Evolutionary conservation across 1,284 basidiomycete species (phyloP), one percentile per base, ranked within the genome.

Genomic region (Ganoderma sinense): DNA sequence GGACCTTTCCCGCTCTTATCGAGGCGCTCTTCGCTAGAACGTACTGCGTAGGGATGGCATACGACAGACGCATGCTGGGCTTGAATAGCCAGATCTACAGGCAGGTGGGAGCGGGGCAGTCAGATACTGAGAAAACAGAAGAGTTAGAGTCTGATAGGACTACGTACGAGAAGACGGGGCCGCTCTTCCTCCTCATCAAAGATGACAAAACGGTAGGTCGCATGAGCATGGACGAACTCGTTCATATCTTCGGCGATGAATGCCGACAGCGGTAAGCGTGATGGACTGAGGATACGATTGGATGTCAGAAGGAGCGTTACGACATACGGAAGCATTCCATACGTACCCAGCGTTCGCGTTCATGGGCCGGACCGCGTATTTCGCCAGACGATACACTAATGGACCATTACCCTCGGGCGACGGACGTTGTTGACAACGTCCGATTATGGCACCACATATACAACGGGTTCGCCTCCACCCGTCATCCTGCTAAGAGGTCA

Each of bases 61-160:
- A 97, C 1, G 94, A 87, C 36, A 97, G 81, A 14, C 88, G 88
- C 73, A 97, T 89, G 69, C 86, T 90, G 0, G 95, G 95, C 79
- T 96, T 97, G 87, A 97, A 97, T 26, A 97, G 79, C 96, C 96
- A 97, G 14, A 96, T 84, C 93, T 94, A 67, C 41, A 31, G 20
- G 26, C 41, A 31, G 20, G 26, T 43, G 39, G 59, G 40, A 39
- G 26, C 51, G 48, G 13, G 29, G 64, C 1, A 36, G 40, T 71
- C 29, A 63, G 63, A 48, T 14, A 31, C 39, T 53, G 45, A 59
- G 45, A 26, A 36, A 36, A 23, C 8, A n/a, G 53, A 20, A 53
- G 4, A 31, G 13, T 31, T 2, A 5, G 23, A 18, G 16, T 36
- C 53, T 36, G 33, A 33, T 59, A 20, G 33, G 40, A 51, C 3